These are phyloP conservation scores for Nannizziopsis barbatae DNA, from an alignment of 2,329 filamentous ascomycete species.

Conservation along the genomic window DNA sequence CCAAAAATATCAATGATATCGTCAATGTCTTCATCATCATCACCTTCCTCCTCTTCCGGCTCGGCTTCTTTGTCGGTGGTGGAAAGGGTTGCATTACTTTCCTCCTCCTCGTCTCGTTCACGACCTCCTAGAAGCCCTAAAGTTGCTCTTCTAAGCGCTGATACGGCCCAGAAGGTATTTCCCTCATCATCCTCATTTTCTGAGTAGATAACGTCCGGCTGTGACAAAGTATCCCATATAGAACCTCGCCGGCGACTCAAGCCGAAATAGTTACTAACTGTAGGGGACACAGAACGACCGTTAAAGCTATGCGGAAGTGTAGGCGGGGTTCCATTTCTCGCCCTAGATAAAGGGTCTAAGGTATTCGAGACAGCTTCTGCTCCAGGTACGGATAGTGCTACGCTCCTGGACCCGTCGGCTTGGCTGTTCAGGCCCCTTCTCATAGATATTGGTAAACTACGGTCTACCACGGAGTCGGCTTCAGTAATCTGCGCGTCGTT, in stretches of 20 bases:
- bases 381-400: slow-evolving; percentile 2
- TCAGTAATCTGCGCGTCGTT: background rate
- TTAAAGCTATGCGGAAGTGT: background rate
- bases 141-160: slow-evolving; percentile 7
- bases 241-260: slow-evolving; percentile 10
- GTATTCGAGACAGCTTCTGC: background rate
- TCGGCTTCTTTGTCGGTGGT: background rate
- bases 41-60: slow-evolving; percentile 18
- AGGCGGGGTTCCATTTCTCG: background rate
- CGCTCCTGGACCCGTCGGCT: background rate
- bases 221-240: slow-evolving; percentile 6
- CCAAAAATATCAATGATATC: slow-evolving; percentile 44
- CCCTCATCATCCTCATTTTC: slow-evolving; percentile 9
- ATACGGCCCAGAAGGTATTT: slow-evolving; percentile 4
- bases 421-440: background rate
- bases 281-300: slow-evolving; percentile 9
- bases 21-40: slow-evolving; percentile 41
- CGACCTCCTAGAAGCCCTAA: slow-evolving; percentile 3
- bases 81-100: background rate
- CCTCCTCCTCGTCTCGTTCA: background rate
- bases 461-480: slow-evolving; percentile 15
- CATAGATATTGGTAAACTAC: slow-evolving; percentile 19
- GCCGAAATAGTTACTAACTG: slow-evolving; percentile 14
- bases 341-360: background rate
- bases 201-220: slow-evolving; percentile 5